These are phyloP conservation scores for Pichia occidentalis DNA, from an alignment of 805 yeast genomes.

Conservation along the genomic window DNA sequence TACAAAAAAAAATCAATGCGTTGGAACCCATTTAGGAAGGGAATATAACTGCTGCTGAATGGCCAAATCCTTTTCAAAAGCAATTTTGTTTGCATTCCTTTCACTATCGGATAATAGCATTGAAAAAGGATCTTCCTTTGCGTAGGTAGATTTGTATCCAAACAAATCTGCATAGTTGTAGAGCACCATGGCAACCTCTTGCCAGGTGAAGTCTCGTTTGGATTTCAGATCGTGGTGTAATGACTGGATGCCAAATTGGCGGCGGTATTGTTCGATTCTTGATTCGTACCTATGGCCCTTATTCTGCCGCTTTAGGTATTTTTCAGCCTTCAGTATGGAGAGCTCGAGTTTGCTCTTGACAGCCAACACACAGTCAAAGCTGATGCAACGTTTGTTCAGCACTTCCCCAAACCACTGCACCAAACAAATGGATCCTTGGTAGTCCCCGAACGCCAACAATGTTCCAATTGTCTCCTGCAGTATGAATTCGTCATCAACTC, in stretches of 20 bases:
- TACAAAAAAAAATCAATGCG: too few relatives aligned
- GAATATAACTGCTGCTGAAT: conserved; percentile 12
- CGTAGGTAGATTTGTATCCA: conserved; percentile 20
- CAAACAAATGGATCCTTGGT: conserved; percentile 19
- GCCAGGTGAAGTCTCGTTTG: conserved; percentile 11
- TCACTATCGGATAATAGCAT: conserved; percentile 3
- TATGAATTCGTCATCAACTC: conserved; percentile 7
- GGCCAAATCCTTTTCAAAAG: conserved; percentile 1
- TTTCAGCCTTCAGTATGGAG: conserved; percentile 20
- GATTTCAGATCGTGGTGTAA: conserved; percentile 10
- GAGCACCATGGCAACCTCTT: conserved; percentile 18
- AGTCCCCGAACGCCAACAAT: conserved; percentile 25
- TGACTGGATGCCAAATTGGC: conserved; percentile 19
- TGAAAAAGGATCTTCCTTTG: conserved; percentile 10
- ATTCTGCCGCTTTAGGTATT: conserved; percentile 14
- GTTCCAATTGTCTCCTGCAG: conserved; percentile 15
- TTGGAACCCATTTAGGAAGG: conserved; percentile 4
- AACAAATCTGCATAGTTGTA: conserved; percentile 20
- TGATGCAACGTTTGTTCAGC: conserved; percentile 10
- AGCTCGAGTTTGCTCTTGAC: conserved; percentile 18
- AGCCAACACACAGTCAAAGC: conserved; percentile 14
- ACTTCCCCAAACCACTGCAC: conserved; percentile 23
- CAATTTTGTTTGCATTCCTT: conserved; percentile 1
- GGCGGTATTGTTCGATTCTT: conserved; percentile 12
- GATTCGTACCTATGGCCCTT: conserved; percentile 5